Base-by-base conservation (phyloP, 257 asterid species). In the Solanum lignicaule region DNA sequence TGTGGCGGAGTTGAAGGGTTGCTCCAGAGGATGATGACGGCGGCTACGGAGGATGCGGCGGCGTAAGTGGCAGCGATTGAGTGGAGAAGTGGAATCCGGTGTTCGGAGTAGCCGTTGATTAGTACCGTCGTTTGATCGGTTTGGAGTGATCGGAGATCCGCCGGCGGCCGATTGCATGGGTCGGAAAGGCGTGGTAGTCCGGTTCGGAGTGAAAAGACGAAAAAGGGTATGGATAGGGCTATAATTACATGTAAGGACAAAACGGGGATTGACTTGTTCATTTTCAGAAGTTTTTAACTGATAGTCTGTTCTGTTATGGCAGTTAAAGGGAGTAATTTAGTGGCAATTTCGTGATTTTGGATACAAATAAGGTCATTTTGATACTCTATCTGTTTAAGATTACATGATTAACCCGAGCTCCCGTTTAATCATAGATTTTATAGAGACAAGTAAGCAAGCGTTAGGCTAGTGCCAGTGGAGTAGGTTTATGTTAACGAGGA, bases 101-200 rank as follows among this genome's bases (percentile, higher is more conserved):
- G 91, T 88, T 94, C 98, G 83, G 98, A 96, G 91, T 89, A 96
- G 88, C 99, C 99, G 91, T 88, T 96, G 94, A 96, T 94, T 9
- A 96, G 65, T 55, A 94, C 99, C 2, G 99, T 96, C 91, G 95
- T 87, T 88, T 92, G 99, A 87, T 95, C 98, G 68, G 95, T 35
- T 52, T 92, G 91, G 88, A 95, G 89, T 14, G 92, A 21, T 23
- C 36, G 83, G 86, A 91, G 93, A 90, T 94, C 93, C 83, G 89
- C 87, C 87, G 91, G 88, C 55, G 39, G 85, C 31, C 35, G 68
- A 83, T 91, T 90, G 69, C 89, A 88, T 52, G 90, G 86, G 82
- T 88, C 89, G 88, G 90, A 46, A 15, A 31, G n/a, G 65, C 27
- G 35, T 25, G 35, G 27, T 48, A 91, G 84, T 75, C 91, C 87